phyloP scores from a whole-genome alignment of 2,329 filamentous ascomycete genomes.

The Stachybotrys elegans region DNA sequence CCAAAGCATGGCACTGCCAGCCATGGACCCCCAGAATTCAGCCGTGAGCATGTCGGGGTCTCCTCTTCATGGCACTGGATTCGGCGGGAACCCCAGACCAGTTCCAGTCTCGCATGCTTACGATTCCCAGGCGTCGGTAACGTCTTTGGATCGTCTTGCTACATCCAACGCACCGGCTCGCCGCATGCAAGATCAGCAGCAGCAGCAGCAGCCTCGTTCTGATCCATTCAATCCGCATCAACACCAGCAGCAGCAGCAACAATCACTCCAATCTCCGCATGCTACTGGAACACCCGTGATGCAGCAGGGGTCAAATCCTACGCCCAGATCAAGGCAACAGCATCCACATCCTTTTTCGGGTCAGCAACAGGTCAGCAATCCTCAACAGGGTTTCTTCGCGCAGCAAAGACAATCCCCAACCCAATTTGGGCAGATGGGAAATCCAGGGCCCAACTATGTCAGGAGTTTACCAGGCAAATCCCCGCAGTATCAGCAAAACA shows the following conservation, averaged over 20 bases:
- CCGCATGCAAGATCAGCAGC: slow-evolving; percentile 11
- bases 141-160: too few relatives aligned
- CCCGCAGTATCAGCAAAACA: slow-evolving; percentile 13
- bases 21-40: slow-evolving; percentile 8
- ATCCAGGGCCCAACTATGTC: slow-evolving; percentile 7
- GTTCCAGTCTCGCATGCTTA: too few relatives aligned
- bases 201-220: slow-evolving; percentile 9
- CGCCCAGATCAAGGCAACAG: slow-evolving; percentile 5
- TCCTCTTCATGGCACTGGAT: too few relatives aligned
- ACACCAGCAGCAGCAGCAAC: slow-evolving; percentile 9
- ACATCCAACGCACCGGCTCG: slow-evolving; percentile 9
- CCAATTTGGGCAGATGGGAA: slow-evolving; percentile 10
- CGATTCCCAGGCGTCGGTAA: too few relatives aligned
- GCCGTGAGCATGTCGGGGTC: too few relatives aligned
- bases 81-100: too few relatives aligned
- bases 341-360: too few relatives aligned
- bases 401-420: slow-evolving; percentile 14
- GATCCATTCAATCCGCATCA: slow-evolving; percentile 10
- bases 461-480: slow-evolving; percentile 7
- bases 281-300: slow-evolving; percentile 2
- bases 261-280: slow-evolving; percentile 6
- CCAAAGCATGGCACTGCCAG: slow-evolving; percentile 8
- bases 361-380: background rate
- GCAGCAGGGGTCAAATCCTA: background rate
- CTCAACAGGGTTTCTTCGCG: slow-evolving; percentile 3